Base-by-base conservation (phyloP, 495 filamentous ascomycete species). In the Neurospora sp. region DNA sequence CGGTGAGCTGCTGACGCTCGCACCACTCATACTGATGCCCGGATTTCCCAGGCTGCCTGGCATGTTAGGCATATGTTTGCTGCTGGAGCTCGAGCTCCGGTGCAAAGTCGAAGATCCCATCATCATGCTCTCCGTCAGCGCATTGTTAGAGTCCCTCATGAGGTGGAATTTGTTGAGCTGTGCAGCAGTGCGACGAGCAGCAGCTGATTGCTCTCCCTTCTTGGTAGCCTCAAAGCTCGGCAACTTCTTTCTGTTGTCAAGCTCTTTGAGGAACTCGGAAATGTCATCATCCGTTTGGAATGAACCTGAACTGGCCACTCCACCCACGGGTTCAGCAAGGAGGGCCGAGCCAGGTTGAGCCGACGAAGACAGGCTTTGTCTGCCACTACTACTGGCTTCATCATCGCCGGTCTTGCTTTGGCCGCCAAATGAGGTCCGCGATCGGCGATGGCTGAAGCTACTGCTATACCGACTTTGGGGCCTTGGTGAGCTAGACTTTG, bases 281-380 rank as follows among this genome's bases (percentile, higher is more conserved):
- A 97, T 96, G 22, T 96, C 94, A 78, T 97, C 93, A 76, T 97
- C 94, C 2, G 90, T 91, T 72, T 92, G 91, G 38, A 94, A 87
- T 0, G 92, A 95, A 22, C 92, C 91, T 0, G 91, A 93, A 80
- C 92, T 95, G 10, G 86, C 90, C 9, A 86, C 90, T 12, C 86
- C 90, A 18, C 90, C 88, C 10, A 82, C 82, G 9, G 53, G 27
- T 77, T 97, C 94, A 12, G 92, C 86, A 42, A 96, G 86, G 22
- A 94, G 82, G 12, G 92, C 94, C 35, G 94, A 97, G 27, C 94
- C 93, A 18, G 93, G 94, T 74, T 96, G 93, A 41, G 88, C 92
- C 9, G 94, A 97, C 2, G 94, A 96, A 9, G 91, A 86, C 40
- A 93, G 85, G 76, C 94, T 97, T 35, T 91, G 92, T 79, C 91